phyloP scores from a whole-genome alignment of 2,329 filamentous ascomycete species.

The Colletotrichum eremochloae region DNA sequence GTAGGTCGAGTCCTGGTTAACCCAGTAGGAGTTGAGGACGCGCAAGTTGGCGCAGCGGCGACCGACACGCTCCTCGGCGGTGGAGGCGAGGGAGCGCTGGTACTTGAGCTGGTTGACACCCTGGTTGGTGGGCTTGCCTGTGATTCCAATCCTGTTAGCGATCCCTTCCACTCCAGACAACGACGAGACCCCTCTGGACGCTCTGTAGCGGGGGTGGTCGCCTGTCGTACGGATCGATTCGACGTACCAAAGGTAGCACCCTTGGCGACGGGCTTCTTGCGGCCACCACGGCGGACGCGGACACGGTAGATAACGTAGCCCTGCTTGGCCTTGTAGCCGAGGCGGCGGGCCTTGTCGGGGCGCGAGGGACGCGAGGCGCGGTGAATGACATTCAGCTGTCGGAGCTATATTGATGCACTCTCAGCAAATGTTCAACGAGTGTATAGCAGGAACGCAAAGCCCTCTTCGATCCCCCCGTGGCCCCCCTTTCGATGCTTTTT shows the following conservation, averaged over 20 bases:
- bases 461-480: constrained; percentile 38
- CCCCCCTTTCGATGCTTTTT: constrained; percentile 8
- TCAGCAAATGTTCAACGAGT: constrained; percentile 99
- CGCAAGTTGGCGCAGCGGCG: constrained; percentile 99
- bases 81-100: constrained; percentile 98
- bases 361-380: constrained; percentile 97
- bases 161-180: neutral
- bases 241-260: constrained; percentile 97
- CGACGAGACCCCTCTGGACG: neutral
- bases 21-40: constrained; percentile 99
- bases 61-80: constrained; percentile 99
- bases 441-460: constrained; percentile 80
- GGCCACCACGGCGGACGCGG: constrained; percentile 97
- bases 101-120: constrained; percentile 99
- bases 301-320: constrained; percentile 99
- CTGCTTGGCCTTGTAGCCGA: constrained; percentile 99
- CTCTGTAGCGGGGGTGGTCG: constrained; percentile 1
- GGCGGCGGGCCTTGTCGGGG: constrained; percentile 99
- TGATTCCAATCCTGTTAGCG: constrained; percentile 46
- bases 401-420: constrained; percentile 99
- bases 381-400: constrained; percentile 99
- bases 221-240: neutral
- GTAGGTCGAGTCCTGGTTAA: constrained; percentile 99
- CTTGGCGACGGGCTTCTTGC: constrained; percentile 96
- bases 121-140: constrained; percentile 99